Evolutionary conservation across 1,284 basidiomycete species (phyloP).

Genomic region (Wolfiporia cocos): DNA sequence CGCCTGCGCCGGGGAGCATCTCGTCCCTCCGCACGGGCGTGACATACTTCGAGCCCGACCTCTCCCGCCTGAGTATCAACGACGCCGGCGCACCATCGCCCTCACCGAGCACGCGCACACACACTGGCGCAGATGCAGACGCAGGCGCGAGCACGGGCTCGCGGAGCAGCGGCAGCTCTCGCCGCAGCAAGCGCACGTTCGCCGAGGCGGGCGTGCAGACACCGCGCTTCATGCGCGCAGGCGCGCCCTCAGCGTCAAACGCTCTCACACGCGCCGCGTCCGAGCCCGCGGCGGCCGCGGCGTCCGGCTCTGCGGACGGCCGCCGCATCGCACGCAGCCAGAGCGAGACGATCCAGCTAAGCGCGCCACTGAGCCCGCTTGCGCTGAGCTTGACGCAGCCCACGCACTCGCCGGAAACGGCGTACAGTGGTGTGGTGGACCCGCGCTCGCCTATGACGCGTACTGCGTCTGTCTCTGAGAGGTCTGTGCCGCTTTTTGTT

Average conservation of each 20-base stretch:
- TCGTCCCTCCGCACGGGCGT: constrained; percentile 1
- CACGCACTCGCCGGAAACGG: constrained; percentile 7
- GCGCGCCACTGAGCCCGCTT: constrained; percentile 2
- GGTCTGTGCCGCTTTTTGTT: no score
- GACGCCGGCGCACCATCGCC: background rate
- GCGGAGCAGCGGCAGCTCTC: background rate
- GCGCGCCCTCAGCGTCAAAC: background rate
- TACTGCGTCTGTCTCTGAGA: constrained; percentile 14
- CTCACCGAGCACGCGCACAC: background rate
- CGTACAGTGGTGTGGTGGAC: constrained; percentile 16
- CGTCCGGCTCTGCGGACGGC: no score
- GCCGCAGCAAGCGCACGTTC: background rate
- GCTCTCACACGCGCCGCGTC: background rate
- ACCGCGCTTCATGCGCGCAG: background rate
- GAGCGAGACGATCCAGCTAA: background rate
- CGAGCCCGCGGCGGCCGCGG: no score
- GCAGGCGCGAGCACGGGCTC: background rate
- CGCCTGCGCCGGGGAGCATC: no score
- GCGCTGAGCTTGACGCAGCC: constrained; percentile 5
- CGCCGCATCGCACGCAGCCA: background rate
- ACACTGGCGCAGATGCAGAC: background rate
- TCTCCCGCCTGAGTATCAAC: background rate
- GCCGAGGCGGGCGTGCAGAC: background rate
- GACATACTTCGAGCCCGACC: constrained; percentile 2
- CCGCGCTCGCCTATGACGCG: constrained; percentile 23